phyloP scores from a whole-genome alignment of 345 rosid species.

The Pugionium dolabratum region DNA sequence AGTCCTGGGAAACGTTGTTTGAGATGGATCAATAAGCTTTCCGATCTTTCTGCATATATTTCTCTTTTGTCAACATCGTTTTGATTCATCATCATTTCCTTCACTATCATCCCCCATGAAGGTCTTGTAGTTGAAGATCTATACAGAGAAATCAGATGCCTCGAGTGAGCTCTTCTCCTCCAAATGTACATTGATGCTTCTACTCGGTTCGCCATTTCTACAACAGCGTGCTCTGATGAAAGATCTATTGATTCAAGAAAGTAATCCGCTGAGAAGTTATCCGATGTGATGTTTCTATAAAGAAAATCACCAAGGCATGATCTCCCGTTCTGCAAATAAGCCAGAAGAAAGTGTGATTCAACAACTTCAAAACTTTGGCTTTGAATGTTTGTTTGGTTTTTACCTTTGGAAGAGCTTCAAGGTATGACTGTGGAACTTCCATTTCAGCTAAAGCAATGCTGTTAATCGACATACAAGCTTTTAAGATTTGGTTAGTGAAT shows the following conservation, averaged over 20 bases:
- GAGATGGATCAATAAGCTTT: slow-evolving; percentile 73
- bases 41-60: slow-evolving; percentile 77
- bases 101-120: slow-evolving; percentile 87
- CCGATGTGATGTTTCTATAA: slow-evolving; percentile 78
- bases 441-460: slow-evolving; percentile 70
- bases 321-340: slow-evolving; percentile 72
- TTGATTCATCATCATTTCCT: slow-evolving; percentile 77
- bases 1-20: slow-evolving; percentile 90
- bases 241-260: slow-evolving; percentile 85
- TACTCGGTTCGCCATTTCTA: slow-evolving; percentile 80
- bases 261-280: slow-evolving; percentile 75
- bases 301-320: slow-evolving; percentile 79
- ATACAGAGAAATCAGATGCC: slow-evolving; percentile 51
- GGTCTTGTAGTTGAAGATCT: slow-evolving; percentile 63
- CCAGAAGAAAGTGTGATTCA: neutral
- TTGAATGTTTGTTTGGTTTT: neutral
- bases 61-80: slow-evolving; percentile 91
- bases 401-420: slow-evolving; percentile 93
- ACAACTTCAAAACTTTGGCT: neutral
- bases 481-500: slow-evolving; percentile 82
- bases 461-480: slow-evolving; percentile 97
- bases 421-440: slow-evolving; percentile 84
- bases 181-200: slow-evolving; percentile 82
- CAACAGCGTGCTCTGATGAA: slow-evolving; percentile 75
- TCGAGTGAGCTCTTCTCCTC: slow-evolving; percentile 70